Evolutionary conservation across 1,284 basidiomycete genomes (phyloP), one percentile per base, ranked within the genome.

Genomic region (Apiotrichum sp.): DNA sequence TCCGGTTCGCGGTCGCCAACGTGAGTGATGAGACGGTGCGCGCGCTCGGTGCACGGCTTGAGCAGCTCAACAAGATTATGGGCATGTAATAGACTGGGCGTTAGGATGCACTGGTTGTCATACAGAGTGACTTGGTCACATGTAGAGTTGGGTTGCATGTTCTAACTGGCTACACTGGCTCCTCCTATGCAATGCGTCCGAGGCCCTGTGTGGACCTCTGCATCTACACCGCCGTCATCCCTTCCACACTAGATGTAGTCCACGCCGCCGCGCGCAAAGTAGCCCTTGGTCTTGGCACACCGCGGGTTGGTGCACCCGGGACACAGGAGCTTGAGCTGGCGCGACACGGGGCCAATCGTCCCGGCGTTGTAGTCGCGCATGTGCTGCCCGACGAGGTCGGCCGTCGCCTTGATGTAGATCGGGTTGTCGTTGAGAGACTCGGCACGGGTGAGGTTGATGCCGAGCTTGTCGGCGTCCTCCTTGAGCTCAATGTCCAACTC

Each of bases 401-500:
- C 95, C 33, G 98, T 80, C 3, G 93, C 93, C n/a, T 90, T 86
- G 63, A 96, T 87, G 76, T 98, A 98, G 53, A 93, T 89, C 0
- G 96, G 95, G n/a, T 91, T 93, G 62, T 88, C 93, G 76, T 99
- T 99, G 58, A 98, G 80, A n/a, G 93, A 95, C 64, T 88, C 90
- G 42, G 89, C 88, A n/a, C 96, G 85, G 57, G 88, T 83, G 42
- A 96, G 83, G 63, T 92, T 86, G 69, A 99, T 86, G 34, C 96
- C 95, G 63, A 87, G 86, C 83, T 95, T 86, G 69, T 83, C 82
- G 6, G 88, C 95, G 75, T 98, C 95, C 77, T 87, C 87, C 59
- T 82, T 83, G 67, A 98, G 93, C 75, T 99, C 96, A 54, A 93
- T 77, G 76, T 99, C 96, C 48, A 98, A 82, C 78, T 98, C 96